Conservation (phyloP, 2,329 filamentous ascomycete species). For the Pezicula neosporulosa region DNA sequence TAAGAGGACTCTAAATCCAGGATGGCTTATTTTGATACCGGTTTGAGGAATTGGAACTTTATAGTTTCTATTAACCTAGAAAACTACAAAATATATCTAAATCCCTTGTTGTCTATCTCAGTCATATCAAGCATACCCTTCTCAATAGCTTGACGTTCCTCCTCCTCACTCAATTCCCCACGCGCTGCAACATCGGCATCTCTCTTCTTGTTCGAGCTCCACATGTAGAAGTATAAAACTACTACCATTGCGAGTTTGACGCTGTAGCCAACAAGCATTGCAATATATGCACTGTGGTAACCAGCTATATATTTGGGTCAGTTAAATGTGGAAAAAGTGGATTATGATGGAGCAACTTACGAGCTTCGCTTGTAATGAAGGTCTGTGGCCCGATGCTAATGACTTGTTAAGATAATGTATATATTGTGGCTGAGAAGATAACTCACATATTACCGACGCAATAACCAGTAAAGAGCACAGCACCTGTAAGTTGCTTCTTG, state of each 20-base stretch:
- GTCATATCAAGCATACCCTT: constrained; percentile 53
- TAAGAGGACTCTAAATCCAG: too few relatives aligned
- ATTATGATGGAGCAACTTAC: constrained; percentile 11
- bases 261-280: constrained; percentile 51
- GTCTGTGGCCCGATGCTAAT: constrained; percentile 35
- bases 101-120: constrained; percentile 51
- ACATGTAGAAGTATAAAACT: constrained; percentile 53
- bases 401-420: background rate
- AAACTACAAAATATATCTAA: constrained; percentile 44
- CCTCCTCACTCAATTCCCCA: constrained; percentile 30
- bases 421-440: background rate
- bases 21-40: too few relatives aligned
- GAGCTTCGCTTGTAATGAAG: constrained; percentile 22
- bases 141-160: constrained; percentile 48
- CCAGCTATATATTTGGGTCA: constrained; percentile 22
- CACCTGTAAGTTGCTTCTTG: constrained; percentile 50
- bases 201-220: constrained; percentile 46
- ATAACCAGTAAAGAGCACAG: constrained; percentile 48
- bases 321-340: background rate
- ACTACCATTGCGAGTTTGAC: constrained; percentile 48
- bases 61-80: too few relatives aligned
- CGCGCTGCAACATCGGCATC: constrained; percentile 38
- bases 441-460: constrained; percentile 46
- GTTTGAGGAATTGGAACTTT: too few relatives aligned
- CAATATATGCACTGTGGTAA: constrained; percentile 27